Base-by-base conservation (phyloP, 371 early-diverging fungal species). In the Rhizomucor pusillus region DNA sequence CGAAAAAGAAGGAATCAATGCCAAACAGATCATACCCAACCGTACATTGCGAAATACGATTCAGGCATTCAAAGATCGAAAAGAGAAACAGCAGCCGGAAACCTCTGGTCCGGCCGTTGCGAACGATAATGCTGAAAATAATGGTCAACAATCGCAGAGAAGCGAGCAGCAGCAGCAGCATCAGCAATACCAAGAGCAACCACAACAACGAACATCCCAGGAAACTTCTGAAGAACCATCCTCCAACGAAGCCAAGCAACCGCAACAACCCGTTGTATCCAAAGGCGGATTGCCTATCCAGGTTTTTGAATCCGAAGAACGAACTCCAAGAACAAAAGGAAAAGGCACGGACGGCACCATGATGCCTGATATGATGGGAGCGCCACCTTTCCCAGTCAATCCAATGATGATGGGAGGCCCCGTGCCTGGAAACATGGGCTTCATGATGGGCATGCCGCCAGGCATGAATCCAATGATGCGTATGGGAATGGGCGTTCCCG, bases 401-500 rank as follows among this genome's bases (percentile, higher is more conserved):
- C 56, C 62, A 20, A 50, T 54, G 41, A 59, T 61, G 60, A 53
- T 59, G 60, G 54, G 43, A 18, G 59, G 59, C 2, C 55, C 39
- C 2, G 56, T 51, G 11, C 57, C 59, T 16, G 53, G 47, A 11
- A 71, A 74, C 13, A 75, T 75, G 76, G 50, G 50, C 23, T 75
- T 72, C 73, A 62, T 66, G 66, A 66, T 66, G 62, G 66, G 66
- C 14, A 66, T 66, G 62, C 66, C 66, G n/a, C 66, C 66, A 10
- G 62, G 62, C 14, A 66, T 66, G 62, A 66, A 66, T 43, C 64
- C 64, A 20, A 62, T 66, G 66, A 59, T 62, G 66, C 49, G 59
- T 20, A 66, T 65, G 65, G 47, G 54, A 16, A 58, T 63, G 54
- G 47, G 47, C 25, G 55, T 52, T 35, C 50, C 52, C 1, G 60